These are phyloP conservation scores for Colletotrichum sp. DNA, from an alignment of 2,329 filamentous ascomycete genomes.

Conservation along the genomic window DNA sequence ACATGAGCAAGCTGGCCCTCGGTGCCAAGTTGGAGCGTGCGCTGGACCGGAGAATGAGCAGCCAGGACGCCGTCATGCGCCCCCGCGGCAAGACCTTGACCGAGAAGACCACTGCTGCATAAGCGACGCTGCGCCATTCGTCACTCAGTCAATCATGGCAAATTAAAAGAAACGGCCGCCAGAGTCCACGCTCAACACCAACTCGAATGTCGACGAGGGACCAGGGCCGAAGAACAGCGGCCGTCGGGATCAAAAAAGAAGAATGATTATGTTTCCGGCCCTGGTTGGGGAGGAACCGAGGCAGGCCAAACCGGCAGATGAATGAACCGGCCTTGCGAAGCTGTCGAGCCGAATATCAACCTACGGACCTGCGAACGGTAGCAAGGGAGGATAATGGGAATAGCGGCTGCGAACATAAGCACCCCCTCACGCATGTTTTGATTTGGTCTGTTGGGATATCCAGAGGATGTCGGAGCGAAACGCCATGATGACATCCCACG, in stretches of 20 bases:
- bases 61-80: conserved; percentile 88
- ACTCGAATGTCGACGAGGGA: background rate
- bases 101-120: conserved; percentile 34
- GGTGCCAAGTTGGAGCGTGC: conserved; percentile 91
- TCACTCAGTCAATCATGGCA: background rate
- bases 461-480: conserved; percentile 16
- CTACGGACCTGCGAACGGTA: background rate
- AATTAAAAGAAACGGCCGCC: background rate
- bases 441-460: conserved; percentile 17
- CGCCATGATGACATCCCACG: conserved; percentile 16
- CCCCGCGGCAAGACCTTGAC: conserved; percentile 45
- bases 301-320: background rate
- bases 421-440: background rate
- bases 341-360: background rate
- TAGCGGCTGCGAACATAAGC: background rate
- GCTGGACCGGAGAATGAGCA: conserved; percentile 82
- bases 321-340: background rate
- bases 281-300: background rate
- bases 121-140: background rate
- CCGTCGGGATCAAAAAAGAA: background rate
- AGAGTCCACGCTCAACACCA: background rate
- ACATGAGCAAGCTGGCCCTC: conserved; percentile 84
- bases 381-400: background rate
- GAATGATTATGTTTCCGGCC: background rate
- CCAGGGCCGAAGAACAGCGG: background rate